Base-by-base conservation (phyloP, 1,284 basidiomycete species). In the Schizophyllum amplum region DNA sequence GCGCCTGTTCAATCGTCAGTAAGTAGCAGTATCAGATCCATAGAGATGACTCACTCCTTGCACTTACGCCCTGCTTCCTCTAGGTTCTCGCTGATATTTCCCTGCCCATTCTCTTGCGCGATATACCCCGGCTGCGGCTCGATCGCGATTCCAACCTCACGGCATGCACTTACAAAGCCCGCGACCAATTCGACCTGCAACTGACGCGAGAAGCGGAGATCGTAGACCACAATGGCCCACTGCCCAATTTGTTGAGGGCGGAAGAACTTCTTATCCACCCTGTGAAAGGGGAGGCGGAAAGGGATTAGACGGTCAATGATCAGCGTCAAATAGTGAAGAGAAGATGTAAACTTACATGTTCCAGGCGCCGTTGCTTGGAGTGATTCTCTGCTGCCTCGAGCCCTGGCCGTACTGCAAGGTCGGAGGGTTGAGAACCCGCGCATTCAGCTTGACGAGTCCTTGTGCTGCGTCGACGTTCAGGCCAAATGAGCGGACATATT, bases 401-500 rank as follows among this genome's bases (percentile, higher is more conserved):
- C 72, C 72, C 17, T 61, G 58, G 4, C 84, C 84, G 60, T 90
- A 90, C 57, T 77, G 76, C 42, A 90, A 69, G 17, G 68, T 80
- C 0, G 87, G 87, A 0, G 87, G 75, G 4, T 71, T 69, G 5
- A 90, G 66, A 4, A 89, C 70, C 6, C 88, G 79, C 0, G 87
- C 87, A 17, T 75, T 67, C 24, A 87, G 72, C 27, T 66, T 72
- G 24, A 86, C 68, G 7, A 0, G 84, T 79, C 5, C 75, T 73
- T 42, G 67, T 6, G 74, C 66, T 5, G 75, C 71, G 33, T 76
- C 69, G n/a, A 87, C 78, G 1, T 72, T 63, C 72, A 89, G 76
- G 4, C 84, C 85, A 59, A 88, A 89, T 65, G 83, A 74, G 53
- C 78, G 75, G 24, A 90, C 79, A 62, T 89, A 90, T 68, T 87